phyloP scores from a whole-genome alignment of 768 basidiomycete species.

The Hysterangium stoloniferum region DNA sequence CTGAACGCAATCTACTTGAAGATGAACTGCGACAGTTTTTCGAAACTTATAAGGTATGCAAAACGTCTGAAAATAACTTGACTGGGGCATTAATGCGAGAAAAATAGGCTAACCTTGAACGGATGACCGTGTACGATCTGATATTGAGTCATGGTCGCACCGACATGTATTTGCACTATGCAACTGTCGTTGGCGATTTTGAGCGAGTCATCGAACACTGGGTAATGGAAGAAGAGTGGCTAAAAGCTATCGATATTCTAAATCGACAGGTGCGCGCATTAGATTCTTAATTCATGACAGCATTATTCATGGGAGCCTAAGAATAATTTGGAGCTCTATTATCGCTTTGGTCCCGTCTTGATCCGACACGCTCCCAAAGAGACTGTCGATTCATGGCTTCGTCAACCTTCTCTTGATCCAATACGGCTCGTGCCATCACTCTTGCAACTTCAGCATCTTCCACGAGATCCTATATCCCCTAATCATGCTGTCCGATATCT shows the following conservation, averaged over 20 bases:
- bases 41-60: conserved; percentile 80
- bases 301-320: conserved; percentile 25
- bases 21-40: conserved; percentile 93
- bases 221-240: conserved; percentile 89
- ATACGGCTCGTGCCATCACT: conserved; percentile 84
- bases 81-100: not conserved
- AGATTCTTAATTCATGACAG: not conserved
- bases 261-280: conserved; percentile 67
- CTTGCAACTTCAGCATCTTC: conserved; percentile 67
- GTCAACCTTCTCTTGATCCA: conserved; percentile 72
- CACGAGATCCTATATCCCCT: conserved; percentile 61
- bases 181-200: conserved; percentile 71
- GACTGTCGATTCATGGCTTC: conserved; percentile 88
- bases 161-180: conserved; percentile 89
- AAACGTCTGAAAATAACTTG: not conserved
- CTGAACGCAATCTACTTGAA: conserved; percentile 76
- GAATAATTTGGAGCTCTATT: conserved; percentile 85
- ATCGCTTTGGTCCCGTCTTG: conserved; percentile 84
- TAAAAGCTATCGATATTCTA: conserved; percentile 82
- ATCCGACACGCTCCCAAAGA: conserved; percentile 83
- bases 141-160: conserved; percentile 90
- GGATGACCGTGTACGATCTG: conserved; percentile 81
- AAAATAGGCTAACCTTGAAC: conserved; percentile 73
- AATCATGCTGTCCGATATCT: conserved; percentile 91
- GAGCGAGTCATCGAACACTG: conserved; percentile 86